These are phyloP conservation scores for Backusella tarrabulga DNA, from an alignment of 192 early-diverging fungal species.

Conservation along the genomic window DNA sequence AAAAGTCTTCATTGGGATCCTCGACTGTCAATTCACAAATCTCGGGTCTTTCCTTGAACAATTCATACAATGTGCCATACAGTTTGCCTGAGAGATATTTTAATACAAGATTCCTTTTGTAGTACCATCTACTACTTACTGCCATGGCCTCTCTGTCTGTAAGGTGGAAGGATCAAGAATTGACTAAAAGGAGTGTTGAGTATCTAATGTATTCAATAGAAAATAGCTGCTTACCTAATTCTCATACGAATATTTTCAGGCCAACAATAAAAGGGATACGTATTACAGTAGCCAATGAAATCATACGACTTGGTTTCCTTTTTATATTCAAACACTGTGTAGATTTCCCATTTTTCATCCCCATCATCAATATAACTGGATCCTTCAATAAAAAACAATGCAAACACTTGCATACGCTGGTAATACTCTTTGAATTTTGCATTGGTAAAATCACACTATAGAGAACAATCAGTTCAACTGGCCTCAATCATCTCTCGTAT, in stretches of 20 bases:
- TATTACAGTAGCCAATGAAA: slow-evolving; percentile 81
- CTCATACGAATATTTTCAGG: slow-evolving; percentile 76
- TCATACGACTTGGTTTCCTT: slow-evolving; percentile 55
- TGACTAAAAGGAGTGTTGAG: slow-evolving; percentile 56
- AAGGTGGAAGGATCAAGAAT: slow-evolving; percentile 92
- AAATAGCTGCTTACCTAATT: slow-evolving; percentile 47
- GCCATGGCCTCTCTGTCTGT: slow-evolving; percentile 82
- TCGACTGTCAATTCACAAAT: slow-evolving; percentile 78
- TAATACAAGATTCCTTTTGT: background rate
- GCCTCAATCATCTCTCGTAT: background rate
- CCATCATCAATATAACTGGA: slow-evolving; percentile 80
- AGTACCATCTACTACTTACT: slow-evolving; percentile 33
- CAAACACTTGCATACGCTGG: slow-evolving; percentile 73
- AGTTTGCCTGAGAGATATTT: slow-evolving; percentile 45
- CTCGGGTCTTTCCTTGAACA: slow-evolving; percentile 43
- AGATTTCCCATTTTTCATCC: slow-evolving; percentile 83
- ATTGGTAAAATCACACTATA: slow-evolving; percentile 57
- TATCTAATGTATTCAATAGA: no score
- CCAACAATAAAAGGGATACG: slow-evolving; percentile 85
- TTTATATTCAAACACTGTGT: slow-evolving; percentile 60
- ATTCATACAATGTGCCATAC: slow-evolving; percentile 61
- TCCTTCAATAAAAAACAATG: slow-evolving; percentile 89
- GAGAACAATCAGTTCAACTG: background rate
- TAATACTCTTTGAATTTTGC: slow-evolving; percentile 76
- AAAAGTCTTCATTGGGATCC: slow-evolving; percentile 90